Evolutionary conservation across 2,329 filamentous ascomycete species (phyloP).

Genomic region (Bipolaris oryzae): DNA sequence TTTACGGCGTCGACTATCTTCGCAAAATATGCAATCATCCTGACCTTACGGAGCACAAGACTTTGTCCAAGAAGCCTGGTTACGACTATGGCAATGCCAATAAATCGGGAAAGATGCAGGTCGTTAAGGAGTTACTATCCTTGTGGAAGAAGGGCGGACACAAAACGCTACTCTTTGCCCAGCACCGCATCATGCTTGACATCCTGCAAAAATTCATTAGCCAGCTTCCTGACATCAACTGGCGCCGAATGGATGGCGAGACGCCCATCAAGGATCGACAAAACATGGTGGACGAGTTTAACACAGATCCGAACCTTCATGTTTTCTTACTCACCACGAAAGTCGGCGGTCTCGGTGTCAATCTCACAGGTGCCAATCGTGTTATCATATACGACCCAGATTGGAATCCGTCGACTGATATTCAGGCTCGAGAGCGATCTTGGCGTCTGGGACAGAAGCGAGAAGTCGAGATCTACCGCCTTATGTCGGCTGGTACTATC

Average conservation of each 20-base stretch:
- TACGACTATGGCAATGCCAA: slow-evolving; percentile 79
- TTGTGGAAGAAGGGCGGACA: slow-evolving; percentile 93
- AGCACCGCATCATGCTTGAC: slow-evolving; percentile 93
- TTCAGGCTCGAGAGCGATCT: slow-evolving; percentile 92
- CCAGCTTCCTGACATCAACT: slow-evolving; percentile 71
- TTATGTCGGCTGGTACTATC: slow-evolving; percentile 98
- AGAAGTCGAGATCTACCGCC: slow-evolving; percentile 91
- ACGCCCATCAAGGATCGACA: slow-evolving; percentile 91
- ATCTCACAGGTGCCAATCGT: slow-evolving; percentile 90
- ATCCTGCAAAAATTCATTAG: slow-evolving; percentile 84
- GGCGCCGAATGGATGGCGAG: slow-evolving; percentile 89
- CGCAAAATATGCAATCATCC: slow-evolving; percentile 98
- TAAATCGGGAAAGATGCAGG: slow-evolving; percentile 94
- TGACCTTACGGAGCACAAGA: slow-evolving; percentile 76
- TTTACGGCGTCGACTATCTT: slow-evolving; percentile 89
- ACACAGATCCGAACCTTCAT: slow-evolving; percentile 76
- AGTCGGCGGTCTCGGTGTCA: slow-evolving; percentile 91
- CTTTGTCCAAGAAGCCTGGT: slow-evolving; percentile 62
- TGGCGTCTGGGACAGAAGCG: slow-evolving; percentile 96
- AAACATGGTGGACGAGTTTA: slow-evolving; percentile 89
- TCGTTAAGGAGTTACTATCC: slow-evolving; percentile 83
- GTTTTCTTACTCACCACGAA: slow-evolving; percentile 95
- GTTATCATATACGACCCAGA: slow-evolving; percentile 99
- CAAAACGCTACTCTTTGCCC: slow-evolving; percentile 91
- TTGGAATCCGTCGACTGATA: slow-evolving; percentile 96